Evolutionary conservation across 495 filamentous ascomycete genomes (phyloP), one percentile per base, ranked within the genome.

Genomic region (Aspergillus avenaceus): DNA sequence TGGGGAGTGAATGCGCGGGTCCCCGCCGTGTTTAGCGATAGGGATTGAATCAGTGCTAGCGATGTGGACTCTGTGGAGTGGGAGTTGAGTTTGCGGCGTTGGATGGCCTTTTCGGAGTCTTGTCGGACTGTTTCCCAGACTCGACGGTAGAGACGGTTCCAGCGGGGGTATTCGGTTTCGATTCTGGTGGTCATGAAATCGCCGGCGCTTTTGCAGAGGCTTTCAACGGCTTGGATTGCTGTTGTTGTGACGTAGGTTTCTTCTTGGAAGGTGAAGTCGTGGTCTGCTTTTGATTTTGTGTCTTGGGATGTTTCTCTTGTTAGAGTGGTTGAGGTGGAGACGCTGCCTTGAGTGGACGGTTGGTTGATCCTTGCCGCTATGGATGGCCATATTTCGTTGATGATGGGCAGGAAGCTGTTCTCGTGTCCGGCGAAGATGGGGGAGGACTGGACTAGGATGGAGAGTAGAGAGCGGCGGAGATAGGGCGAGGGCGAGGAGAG

Each of bases 331-430:
- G 66, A 64, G 4, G 66, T 66, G 5, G 64, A 47, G 19, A 54
- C 34, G 32, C 24, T 34, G 22, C 32, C 43, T 18, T 62, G 14
- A 7, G 67, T 86, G 1, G 68, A 56, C 4, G 73, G 71, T 25
- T 73, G 67, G 13, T 52, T 61, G 27, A 97, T 75, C 27, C 88
- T 78, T 4, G 78, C 66, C 0, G 87, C 67, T 8, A 95, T 71
- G 5, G 88, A 81, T 0, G 91, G 89, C 90, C 91, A 98, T 21
- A 97, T 68, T 4, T 87, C 86, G 62, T 96, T 90, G 40, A 97
- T 83, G 3, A 97, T 74, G 0, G 93, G 93, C 1, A 98, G 74
- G 61, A 95, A 96, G 11, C 80, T 81, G 41, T 87, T 81, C 61
- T 95, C 86, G 58, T 93, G 83, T 0, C 76, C 72, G 2, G 85